Percentiles rank a stretch among this genome's conserved stretches.
phyloP scores from a whole-genome alignment of 441 rosid genomes.

The Erodium chrysanthum region DNA sequence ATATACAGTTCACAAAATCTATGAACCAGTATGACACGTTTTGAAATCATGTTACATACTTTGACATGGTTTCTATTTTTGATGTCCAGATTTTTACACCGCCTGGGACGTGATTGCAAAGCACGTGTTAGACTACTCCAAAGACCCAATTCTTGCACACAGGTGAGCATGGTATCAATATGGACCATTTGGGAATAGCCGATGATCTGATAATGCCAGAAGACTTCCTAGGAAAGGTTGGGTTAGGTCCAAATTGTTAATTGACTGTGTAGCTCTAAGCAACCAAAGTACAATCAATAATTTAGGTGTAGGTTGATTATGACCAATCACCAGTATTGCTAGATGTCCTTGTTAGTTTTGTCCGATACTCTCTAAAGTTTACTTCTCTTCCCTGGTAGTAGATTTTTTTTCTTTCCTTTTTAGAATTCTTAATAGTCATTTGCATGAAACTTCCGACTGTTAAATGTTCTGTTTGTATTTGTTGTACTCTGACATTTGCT shows the following conservation, averaged over 20 bases:
- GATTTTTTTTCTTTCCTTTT: not conserved
- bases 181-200: not conserved
- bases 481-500: not conserved
- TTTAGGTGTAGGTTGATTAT: conserved; percentile 14
- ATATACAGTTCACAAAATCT: not conserved
- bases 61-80: conserved; percentile 2
- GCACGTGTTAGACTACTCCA: conserved; percentile 41
- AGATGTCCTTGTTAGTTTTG: not conserved
- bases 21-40: not conserved
- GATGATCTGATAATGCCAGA: not conserved
- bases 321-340: conserved; percentile 7
- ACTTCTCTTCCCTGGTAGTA: conserved; percentile 4
- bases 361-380: not conserved
- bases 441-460: not conserved
- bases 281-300: not conserved
- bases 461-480: conserved; percentile 1
- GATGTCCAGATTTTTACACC: conserved; percentile 70
- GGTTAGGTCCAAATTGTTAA: not conserved
- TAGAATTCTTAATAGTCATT: not conserved
- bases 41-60: not conserved
- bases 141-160: conserved; percentile 51
- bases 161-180: conserved; percentile 37
- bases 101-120: conserved; percentile 82
- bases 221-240: not conserved
- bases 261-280: conserved; percentile 6